These are phyloP conservation scores for Fusarium ambrosium DNA, from an alignment of 2,329 filamentous ascomycete genomes.

Conservation along the genomic window DNA sequence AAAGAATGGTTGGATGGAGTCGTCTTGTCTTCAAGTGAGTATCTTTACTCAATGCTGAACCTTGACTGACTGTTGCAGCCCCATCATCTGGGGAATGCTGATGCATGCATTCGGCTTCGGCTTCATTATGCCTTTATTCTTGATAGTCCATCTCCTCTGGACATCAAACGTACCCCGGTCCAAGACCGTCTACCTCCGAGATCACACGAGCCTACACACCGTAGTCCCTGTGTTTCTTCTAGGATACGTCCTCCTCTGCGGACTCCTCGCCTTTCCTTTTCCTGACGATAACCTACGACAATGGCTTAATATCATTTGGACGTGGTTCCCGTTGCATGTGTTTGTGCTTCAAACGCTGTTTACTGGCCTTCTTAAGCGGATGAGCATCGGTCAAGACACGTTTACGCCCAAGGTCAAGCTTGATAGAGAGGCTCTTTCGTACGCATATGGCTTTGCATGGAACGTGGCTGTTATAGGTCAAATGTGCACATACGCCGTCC, in stretches of 20 bases:
- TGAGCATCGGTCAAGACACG: conserved; percentile 41
- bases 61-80: conserved; percentile 15
- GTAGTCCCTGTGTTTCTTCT: conserved; percentile 37
- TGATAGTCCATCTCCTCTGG: conserved; percentile 36
- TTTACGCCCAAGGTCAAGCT: conserved; percentile 25
- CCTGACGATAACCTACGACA: conserved; percentile 34
- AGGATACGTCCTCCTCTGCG: conserved; percentile 40
- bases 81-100: conserved; percentile 40
- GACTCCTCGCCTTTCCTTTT: conserved; percentile 40
- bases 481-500: conserved; percentile 33
- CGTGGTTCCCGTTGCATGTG: conserved; percentile 39
- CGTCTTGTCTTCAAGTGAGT: conserved; percentile 41
- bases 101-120: conserved; percentile 44
- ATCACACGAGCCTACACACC: conserved; percentile 34
- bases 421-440: conserved; percentile 38
- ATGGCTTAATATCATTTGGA: conserved; percentile 42
- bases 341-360: conserved; percentile 30
- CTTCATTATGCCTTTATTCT: conserved; percentile 40
- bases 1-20: conserved; percentile 26
- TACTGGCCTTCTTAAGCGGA: conserved; percentile 31
- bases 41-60: too few species aligned
- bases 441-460: conserved; percentile 45
- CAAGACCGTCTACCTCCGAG: conserved; percentile 33
- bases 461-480: conserved; percentile 43
- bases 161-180: conserved; percentile 21